A percentile compares a stretch with the other conserved stretches of the same genome.
These are phyloP conservation scores for Lasiodiplodia hormozganensis DNA, from an alignment of 2,329 filamentous ascomycete species.

Conservation along the genomic window DNA sequence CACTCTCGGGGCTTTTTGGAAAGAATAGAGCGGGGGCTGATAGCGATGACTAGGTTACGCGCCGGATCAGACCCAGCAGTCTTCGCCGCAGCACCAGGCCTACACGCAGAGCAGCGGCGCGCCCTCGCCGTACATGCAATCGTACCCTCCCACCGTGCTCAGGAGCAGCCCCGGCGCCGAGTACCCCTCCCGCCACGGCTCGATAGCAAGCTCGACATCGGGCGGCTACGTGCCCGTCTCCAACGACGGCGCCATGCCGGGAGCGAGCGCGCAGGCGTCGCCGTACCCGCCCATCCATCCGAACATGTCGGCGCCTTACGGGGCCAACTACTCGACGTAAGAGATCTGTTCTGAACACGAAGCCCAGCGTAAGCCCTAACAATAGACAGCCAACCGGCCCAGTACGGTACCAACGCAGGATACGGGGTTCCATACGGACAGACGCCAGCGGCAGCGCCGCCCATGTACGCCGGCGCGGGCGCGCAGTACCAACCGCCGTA, in stretches of 20 bases:
- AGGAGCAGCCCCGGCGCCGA: constrained; percentile 27
- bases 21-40: constrained; percentile 3
- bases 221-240: constrained; percentile 36
- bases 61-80: constrained; percentile 26
- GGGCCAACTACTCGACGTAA: constrained; percentile 44
- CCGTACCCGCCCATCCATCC: constrained; percentile 43
- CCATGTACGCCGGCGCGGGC: constrained; percentile 44
- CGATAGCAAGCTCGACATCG: constrained; percentile 39
- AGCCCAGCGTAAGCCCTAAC: constrained; percentile 9
- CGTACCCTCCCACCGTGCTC: constrained; percentile 23
- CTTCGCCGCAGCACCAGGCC: constrained; percentile 23
- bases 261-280: constrained; percentile 39
- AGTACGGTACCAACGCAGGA: constrained; percentile 41
- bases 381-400: constrained; percentile 37
- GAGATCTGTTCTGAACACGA: constrained; percentile 13
- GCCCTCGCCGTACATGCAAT: constrained; percentile 26
- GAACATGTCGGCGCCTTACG: constrained; percentile 40
- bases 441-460: constrained; percentile 38
- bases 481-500: constrained; percentile 42
- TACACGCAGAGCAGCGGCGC: constrained; percentile 29
- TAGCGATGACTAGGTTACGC: constrained; percentile 21
- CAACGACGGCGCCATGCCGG: constrained; percentile 36
- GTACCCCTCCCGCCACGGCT: constrained; percentile 21
- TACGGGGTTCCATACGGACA: constrained; percentile 39
- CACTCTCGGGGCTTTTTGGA: background rate